phyloP scores from a whole-genome alignment of 345 rosid genomes.

The Dovyalis caffra region DNA sequence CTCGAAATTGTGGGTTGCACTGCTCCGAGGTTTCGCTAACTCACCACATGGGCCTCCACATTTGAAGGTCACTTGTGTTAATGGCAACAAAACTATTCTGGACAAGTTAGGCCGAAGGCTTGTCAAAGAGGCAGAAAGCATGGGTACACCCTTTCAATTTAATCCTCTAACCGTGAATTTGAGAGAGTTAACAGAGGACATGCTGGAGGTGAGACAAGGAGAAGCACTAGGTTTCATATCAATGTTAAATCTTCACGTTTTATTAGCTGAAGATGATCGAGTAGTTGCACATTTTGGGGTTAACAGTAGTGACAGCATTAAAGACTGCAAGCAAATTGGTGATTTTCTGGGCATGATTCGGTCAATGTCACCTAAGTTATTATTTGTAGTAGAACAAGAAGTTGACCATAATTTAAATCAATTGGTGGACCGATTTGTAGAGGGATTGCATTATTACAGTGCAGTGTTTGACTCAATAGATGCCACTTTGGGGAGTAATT shows the following conservation, averaged over 20 bases:
- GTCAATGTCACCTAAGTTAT: slow-evolving; percentile 34
- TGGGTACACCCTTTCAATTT: slow-evolving; percentile 44
- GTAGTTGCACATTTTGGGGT: slow-evolving; percentile 46
- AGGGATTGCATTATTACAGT: slow-evolving; percentile 54
- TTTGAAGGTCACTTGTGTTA: slow-evolving; percentile 43
- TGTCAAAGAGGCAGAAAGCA: slow-evolving; percentile 41
- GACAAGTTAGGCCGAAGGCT: slow-evolving; percentile 38
- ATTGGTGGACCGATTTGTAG: slow-evolving; percentile 37
- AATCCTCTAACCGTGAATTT: slow-evolving; percentile 31
- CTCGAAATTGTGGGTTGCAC: slow-evolving; percentile 34
- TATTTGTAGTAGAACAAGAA: slow-evolving; percentile 49
- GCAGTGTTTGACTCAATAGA: slow-evolving; percentile 49
- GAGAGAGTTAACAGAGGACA: slow-evolving; percentile 32
- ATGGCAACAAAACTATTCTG: slow-evolving; percentile 12
- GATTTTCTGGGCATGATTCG: slow-evolving; percentile 32
- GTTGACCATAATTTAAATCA: slow-evolving; percentile 39
- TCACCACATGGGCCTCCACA: slow-evolving; percentile 27
- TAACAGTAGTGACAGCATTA: slow-evolving; percentile 16
- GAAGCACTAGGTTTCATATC: slow-evolving; percentile 49
- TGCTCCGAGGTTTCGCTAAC: slow-evolving; percentile 36
- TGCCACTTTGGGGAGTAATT: slow-evolving; percentile 9
- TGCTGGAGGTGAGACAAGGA: slow-evolving; percentile 37
- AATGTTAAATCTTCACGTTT: slow-evolving; percentile 39
- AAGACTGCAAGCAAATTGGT: slow-evolving; percentile 34
- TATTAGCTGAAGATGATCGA: slow-evolving; percentile 49